phyloP scores from a whole-genome alignment of 371 early-diverging fungal genomes.

The Lichtheimia corymbifera region DNA sequence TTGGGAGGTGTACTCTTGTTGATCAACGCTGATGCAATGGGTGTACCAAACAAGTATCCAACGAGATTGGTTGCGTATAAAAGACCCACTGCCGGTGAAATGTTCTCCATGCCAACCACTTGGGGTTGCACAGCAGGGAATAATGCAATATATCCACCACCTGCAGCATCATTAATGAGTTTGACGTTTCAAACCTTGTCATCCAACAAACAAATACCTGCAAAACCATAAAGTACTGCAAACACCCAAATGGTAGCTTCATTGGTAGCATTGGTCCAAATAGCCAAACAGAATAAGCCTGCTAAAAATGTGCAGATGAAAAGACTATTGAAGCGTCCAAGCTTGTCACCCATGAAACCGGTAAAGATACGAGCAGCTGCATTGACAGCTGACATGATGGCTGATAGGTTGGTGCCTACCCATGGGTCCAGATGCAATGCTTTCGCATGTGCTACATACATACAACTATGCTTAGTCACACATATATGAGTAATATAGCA shows the following conservation, averaged over 20 bases:
- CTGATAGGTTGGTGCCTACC: slow-evolving; percentile 41
- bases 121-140: slow-evolving; percentile 53
- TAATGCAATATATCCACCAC: slow-evolving; percentile 54
- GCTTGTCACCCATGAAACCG: slow-evolving; percentile 54
- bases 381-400: slow-evolving; percentile 54
- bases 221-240: slow-evolving; percentile 51
- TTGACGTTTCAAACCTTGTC: too few relatives aligned
- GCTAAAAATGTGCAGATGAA: slow-evolving; percentile 48
- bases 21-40: slow-evolving; percentile 53
- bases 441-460: slow-evolving; percentile 29
- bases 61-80: slow-evolving; percentile 50
- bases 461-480: neutral
- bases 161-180: slow-evolving; percentile 7
- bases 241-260: slow-evolving; percentile 42
- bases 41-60: slow-evolving; percentile 57
- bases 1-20: slow-evolving; percentile 20
- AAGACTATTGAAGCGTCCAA: slow-evolving; percentile 63
- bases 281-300: slow-evolving; percentile 35
- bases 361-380: slow-evolving; percentile 48
- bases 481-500: neutral
- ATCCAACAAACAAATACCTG: slow-evolving; percentile 4
- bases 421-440: slow-evolving; percentile 30
- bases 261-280: slow-evolving; percentile 42
- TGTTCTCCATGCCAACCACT: slow-evolving; percentile 47
- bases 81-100: slow-evolving; percentile 54